A percentile compares a stretch with the other conserved stretches of the same genome.
These are phyloP conservation scores for Handroanthus guayacan DNA, from an alignment of 257 asterid genomes.

Conservation along the genomic window DNA sequence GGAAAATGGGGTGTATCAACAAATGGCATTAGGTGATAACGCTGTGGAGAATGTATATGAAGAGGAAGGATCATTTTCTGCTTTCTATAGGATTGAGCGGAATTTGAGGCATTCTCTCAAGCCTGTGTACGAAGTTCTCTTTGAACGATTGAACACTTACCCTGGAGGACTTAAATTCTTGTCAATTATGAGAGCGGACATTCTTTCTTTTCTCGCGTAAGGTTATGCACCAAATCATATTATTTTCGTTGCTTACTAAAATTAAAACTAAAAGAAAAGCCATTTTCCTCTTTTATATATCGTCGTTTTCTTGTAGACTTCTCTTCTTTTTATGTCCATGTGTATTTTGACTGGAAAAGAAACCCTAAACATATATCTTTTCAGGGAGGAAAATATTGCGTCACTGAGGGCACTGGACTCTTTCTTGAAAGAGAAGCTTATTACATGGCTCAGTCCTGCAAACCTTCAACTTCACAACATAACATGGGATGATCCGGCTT, in stretches of 20 bases:
- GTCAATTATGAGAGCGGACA: conserved; percentile 80
- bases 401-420: conserved; percentile 86
- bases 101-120: conserved; percentile 82
- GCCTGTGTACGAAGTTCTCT: conserved; percentile 90
- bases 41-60: conserved; percentile 57
- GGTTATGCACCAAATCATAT: conserved; percentile 52
- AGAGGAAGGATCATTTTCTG: conserved; percentile 77
- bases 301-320: conserved; percentile 15
- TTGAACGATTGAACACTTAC: conserved; percentile 88
- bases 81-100: conserved; percentile 85
- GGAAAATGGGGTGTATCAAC: conserved; percentile 16
- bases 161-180: conserved; percentile 94
- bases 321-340: conserved; percentile 18
- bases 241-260: conserved; percentile 24
- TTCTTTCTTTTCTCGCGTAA: conserved; percentile 82
- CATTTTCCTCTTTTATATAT: conserved; percentile 20
- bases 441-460: conserved; percentile 96
- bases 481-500: conserved; percentile 98
- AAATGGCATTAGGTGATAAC: conserved; percentile 52
- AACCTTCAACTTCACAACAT: conserved; percentile 83
- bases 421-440: conserved; percentile 88
- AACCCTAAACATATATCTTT: conserved; percentile 24
- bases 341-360: conserved; percentile 17
- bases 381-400: conserved; percentile 73
- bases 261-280: conserved; percentile 6